Evolutionary conservation across 1,139 yeast genomes (phyloP).

Genomic region (Candida neerlandica): DNA sequence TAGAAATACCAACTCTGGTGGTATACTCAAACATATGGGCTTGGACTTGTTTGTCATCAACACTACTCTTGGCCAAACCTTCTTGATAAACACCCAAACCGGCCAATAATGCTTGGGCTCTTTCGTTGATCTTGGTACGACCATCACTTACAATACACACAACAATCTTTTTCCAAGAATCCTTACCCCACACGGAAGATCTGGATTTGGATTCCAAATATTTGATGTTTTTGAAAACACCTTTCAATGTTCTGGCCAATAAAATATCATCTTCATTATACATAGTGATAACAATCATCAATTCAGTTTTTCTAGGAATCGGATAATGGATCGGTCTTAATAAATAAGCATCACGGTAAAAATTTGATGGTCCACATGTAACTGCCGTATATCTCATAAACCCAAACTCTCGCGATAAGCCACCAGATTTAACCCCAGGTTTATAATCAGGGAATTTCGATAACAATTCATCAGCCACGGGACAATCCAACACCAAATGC

Average conservation of each 20-base stretch:
- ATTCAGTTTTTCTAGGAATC: slow-evolving; percentile 46
- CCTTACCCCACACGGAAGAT: slow-evolving; percentile 50
- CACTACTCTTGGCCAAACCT: slow-evolving; percentile 50
- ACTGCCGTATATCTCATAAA: slow-evolving; percentile 55
- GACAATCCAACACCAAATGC: slow-evolving; percentile 53
- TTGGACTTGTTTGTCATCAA: slow-evolving; percentile 49
- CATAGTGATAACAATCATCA: slow-evolving; percentile 53
- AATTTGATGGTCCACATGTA: slow-evolving; percentile 53
- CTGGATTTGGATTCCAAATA: slow-evolving; percentile 48
- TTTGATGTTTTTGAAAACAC: slow-evolving; percentile 50
- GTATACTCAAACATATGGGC: slow-evolving; percentile 53
- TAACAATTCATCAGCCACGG: slow-evolving; percentile 50
- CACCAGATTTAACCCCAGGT: slow-evolving; percentile 38
- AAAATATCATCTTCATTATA: slow-evolving; percentile 52
- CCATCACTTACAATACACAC: slow-evolving; percentile 54
- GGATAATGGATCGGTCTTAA: slow-evolving; percentile 51
- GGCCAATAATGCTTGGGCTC: slow-evolving; percentile 51
- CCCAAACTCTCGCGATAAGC: slow-evolving; percentile 48
- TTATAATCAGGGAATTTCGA: slow-evolving; percentile 47
- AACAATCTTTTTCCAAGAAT: slow-evolving; percentile 52
- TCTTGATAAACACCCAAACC: slow-evolving; percentile 54
- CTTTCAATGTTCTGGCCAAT: slow-evolving; percentile 49
- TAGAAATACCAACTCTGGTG: slow-evolving; percentile 50
- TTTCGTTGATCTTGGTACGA: slow-evolving; percentile 48
- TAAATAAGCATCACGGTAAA: slow-evolving; percentile 47